Conservation (phyloP, 306 rosid species). For the Quercus engelmannii region DNA sequence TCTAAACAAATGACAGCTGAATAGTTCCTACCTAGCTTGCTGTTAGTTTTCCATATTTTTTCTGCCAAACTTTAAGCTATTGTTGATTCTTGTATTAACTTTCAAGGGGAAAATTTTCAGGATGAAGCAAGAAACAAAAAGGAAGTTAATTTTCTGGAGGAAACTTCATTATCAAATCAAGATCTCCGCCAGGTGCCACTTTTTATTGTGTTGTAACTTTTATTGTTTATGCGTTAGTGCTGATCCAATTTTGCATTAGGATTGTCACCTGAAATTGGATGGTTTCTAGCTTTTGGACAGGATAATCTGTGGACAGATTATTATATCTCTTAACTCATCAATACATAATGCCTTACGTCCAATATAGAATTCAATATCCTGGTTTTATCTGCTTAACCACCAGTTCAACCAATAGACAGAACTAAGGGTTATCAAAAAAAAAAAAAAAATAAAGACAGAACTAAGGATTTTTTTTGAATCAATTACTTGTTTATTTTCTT, state of each 20-base stretch:
- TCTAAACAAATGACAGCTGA: neutral
- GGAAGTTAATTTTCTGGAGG: conserved; percentile 37
- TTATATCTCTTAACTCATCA: neutral
- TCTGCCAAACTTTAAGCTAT: neutral
- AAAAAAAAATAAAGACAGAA: neutral
- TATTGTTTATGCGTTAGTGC: conserved; percentile 16
- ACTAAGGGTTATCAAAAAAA: neutral
- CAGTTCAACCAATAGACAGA: neutral
- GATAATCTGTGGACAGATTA: neutral
- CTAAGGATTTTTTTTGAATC: neutral
- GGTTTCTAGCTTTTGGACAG: neutral
- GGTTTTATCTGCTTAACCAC: neutral
- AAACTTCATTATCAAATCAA: conserved; percentile 34
- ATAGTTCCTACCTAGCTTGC: neutral
- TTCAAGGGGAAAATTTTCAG: conserved; percentile 37
- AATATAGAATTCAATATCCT: neutral
- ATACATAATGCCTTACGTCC: neutral
- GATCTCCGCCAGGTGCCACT: conserved; percentile 67
- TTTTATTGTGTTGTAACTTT: neutral
- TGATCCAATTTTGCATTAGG: neutral
- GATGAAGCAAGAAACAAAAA: conserved; percentile 32
- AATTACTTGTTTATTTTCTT: neutral
- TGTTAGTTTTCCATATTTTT: conserved; percentile 12
- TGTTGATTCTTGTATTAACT: conserved; percentile 16
- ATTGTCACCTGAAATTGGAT: conserved; percentile 1